Base-by-base conservation (phyloP, 345 rosid genomes). In the Sonneratia alba region DNA sequence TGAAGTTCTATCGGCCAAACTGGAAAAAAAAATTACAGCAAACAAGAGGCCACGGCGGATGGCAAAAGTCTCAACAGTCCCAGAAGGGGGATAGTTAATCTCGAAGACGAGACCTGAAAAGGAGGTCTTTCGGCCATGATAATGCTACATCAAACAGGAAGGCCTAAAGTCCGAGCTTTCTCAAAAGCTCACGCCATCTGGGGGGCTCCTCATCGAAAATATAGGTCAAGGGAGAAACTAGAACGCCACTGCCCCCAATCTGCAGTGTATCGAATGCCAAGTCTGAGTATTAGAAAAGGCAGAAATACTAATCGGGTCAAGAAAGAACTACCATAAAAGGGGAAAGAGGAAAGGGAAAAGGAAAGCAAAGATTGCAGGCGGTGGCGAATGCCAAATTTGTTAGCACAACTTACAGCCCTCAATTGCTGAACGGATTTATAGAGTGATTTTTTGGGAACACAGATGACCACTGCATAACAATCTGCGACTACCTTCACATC, bases 201-300 rank as follows among this genome's bases (percentile, higher is more conserved):
- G 94, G 97, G 53, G 99, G 88, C 70, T 90, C 97, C 76, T 95
- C 98, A 57, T 95, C 97, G 14, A 95, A 95, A 61, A 95, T 95
- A 85, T 95, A 95, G 74, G 99, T 95, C 76, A 92, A 56, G 16
- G 96, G 97, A 27, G 99, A 95, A 73, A 92, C 76, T 77, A 95
- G 83, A 68, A 95, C 97, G 37, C 96, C 91, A 4, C 97, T 90
- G 24, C 97, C 99, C 68, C 97, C 99, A 11, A 88, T 81, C 96
- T 88, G 91, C 80, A 61, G 69, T 34, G 0, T 19, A 21, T 27
- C 21, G 14, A 22, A 7, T 24, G 32, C 32, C 32, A n/a, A 22
- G 27, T 59, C 6, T 7, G 36, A 59, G 59, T 53, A 18, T 19
- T 16, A 49, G 59, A 53, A 19, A 19, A 53, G 59, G 59, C 22